phyloP scores from a whole-genome alignment of 2,329 filamentous ascomycete species.

The Aspergillus sojae region DNA sequence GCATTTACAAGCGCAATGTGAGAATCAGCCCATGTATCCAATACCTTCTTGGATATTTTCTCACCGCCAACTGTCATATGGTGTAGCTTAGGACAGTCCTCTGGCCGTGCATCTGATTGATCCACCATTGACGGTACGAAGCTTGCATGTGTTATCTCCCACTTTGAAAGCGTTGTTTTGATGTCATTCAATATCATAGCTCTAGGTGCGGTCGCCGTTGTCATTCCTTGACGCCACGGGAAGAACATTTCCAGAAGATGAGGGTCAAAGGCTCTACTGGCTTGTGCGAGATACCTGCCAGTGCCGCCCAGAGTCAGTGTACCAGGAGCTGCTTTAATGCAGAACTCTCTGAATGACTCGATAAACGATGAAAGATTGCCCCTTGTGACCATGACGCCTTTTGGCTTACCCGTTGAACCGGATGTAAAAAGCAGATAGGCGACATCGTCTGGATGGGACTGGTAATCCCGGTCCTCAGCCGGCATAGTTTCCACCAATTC shows the following conservation, averaged over 20 bases:
- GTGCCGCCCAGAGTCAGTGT: conserved; percentile 28
- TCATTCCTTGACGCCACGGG: conserved; percentile 34
- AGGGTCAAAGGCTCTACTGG: conserved; percentile 37
- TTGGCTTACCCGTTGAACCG: conserved; percentile 92
- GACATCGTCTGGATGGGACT: conserved; percentile 21
- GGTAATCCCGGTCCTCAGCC: conserved; percentile 17
- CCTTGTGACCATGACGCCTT: conserved; percentile 91
- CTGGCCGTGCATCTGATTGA: conserved; percentile 25
- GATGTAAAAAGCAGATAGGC: conserved; percentile 79
- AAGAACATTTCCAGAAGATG: conserved; percentile 35
- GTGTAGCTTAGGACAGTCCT: conserved; percentile 29
- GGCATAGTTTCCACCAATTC: conserved; percentile 20
- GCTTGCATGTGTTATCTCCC: conserved; percentile 34
- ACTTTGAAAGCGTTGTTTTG: conserved; percentile 27
- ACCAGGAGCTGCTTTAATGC: conserved; percentile 25
- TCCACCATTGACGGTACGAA: conserved; percentile 33
- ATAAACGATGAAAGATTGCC: conserved; percentile 32
- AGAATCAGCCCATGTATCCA: conserved; percentile 34
- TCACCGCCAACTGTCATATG: conserved; percentile 40
- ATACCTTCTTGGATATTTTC: conserved; percentile 35
- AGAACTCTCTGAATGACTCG: conserved; percentile 32
- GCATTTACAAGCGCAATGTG: conserved; percentile 33
- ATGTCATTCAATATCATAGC: conserved; percentile 33
- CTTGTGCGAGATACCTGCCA: conserved; percentile 37
- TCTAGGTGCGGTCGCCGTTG: conserved; percentile 28